phyloP scores from a whole-genome alignment of 192 early-diverging fungal species.

The Coemansia sp. region DNA sequence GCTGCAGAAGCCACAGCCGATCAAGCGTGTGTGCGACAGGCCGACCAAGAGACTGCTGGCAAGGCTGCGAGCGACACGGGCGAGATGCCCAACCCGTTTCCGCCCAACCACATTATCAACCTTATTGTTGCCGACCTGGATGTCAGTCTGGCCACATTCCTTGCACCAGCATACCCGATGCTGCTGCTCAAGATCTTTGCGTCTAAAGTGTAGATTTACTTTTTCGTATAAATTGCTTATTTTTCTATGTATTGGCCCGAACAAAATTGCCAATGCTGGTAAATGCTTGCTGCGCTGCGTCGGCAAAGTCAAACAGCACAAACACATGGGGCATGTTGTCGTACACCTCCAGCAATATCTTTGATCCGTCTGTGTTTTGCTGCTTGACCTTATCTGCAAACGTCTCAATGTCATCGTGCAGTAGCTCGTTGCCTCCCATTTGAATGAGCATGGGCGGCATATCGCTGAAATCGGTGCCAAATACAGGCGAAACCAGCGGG shows the following conservation, averaged over 20 bases:
- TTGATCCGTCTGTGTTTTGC: neutral
- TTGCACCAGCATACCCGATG: slow-evolving; percentile 49
- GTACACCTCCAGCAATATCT: slow-evolving; percentile 17
- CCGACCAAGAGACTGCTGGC: too few relatives aligned
- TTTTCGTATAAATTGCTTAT: neutral
- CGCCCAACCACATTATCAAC: slow-evolving; percentile 43
- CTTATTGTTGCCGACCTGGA: slow-evolving; percentile 43
- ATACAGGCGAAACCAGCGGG: slow-evolving; percentile 43
- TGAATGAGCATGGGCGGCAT: slow-evolving; percentile 49
- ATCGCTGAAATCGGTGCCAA: slow-evolving; percentile 18
- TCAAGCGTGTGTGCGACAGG: too few relatives aligned
- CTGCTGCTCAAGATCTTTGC: slow-evolving; percentile 51
- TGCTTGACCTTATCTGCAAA: slow-evolving; percentile 19
- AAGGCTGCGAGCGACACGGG: neutral
- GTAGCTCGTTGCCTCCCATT: slow-evolving; percentile 39
- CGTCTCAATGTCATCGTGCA: slow-evolving; percentile 36
- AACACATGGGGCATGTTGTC: slow-evolving; percentile 48
- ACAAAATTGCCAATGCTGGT: slow-evolving; percentile 19
- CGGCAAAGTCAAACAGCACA: slow-evolving; percentile 37
- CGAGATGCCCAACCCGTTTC: slow-evolving; percentile 41
- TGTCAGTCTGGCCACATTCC: slow-evolving; percentile 33
- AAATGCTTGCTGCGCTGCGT: slow-evolving; percentile 31
- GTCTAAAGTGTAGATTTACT: slow-evolving; percentile 1
- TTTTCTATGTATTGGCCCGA: neutral
- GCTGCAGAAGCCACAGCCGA: neutral